Conservation (phyloP, 192 early-diverging fungal species). For the Pilaira anomala region DNA sequence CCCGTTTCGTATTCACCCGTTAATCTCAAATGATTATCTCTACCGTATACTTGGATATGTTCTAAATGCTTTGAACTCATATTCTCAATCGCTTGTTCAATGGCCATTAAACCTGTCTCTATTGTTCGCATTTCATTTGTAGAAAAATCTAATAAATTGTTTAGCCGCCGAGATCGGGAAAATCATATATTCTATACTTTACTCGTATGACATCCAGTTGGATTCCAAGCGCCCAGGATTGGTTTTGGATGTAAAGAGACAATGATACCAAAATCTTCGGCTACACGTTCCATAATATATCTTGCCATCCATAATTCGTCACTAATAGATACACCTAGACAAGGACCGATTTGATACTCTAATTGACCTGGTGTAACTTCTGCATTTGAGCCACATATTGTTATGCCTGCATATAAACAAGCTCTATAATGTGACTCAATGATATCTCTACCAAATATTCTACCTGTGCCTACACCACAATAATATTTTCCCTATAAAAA, state of each 20-base stretch:
- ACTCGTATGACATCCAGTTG: conserved; percentile 51
- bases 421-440: conserved; percentile 53
- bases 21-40: conserved; percentile 51
- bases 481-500: conserved; percentile 43
- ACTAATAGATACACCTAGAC: conserved; percentile 42
- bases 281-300: conserved; percentile 44
- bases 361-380: conserved; percentile 54
- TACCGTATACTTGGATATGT: conserved; percentile 54
- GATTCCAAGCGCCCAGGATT: conserved; percentile 53
- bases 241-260: conserved; percentile 55
- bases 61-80: conserved; percentile 40
- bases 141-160: conserved; percentile 35
- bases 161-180: no score
- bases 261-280: conserved; percentile 49
- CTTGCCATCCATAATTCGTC: conserved; percentile 52
- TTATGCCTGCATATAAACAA: conserved; percentile 50
- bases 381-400: conserved; percentile 49
- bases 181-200: not conserved
- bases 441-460: conserved; percentile 48
- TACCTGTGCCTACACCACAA: conserved; percentile 48
- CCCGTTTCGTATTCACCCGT: conserved; percentile 53
- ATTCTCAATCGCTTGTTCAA: conserved; percentile 53
- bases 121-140: conserved; percentile 44
- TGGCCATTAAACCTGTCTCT: conserved; percentile 43
- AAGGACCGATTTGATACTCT: conserved; percentile 53